Conservation (phyloP, 2,329 filamentous ascomycete genomes). For the Cladosporium sp. region DNA sequence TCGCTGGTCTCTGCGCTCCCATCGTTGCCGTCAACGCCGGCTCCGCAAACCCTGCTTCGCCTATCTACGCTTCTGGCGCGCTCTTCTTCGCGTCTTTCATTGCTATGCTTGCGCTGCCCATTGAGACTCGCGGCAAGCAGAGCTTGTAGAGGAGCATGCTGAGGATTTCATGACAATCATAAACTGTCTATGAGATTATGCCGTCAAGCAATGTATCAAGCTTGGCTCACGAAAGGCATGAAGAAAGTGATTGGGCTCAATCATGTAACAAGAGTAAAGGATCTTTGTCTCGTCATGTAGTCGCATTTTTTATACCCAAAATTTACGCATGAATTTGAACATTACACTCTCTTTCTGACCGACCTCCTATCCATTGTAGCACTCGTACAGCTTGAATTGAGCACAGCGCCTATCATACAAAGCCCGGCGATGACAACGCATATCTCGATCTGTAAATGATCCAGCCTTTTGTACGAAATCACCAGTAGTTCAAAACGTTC, state of each 20-base stretch:
- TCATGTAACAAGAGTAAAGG: neutral
- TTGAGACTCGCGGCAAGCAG: conserved; percentile 42
- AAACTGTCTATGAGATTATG: neutral
- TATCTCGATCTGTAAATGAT: no score
- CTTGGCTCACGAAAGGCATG: neutral
- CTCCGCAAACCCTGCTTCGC: conserved; percentile 35
- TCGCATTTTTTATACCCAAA: no score
- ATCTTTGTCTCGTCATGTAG: neutral
- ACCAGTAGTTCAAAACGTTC: no score
- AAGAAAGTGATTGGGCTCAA: neutral
- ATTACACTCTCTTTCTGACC: no score
- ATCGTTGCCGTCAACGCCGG: conserved; percentile 54
- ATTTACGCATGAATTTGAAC: no score
- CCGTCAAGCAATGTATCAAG: neutral
- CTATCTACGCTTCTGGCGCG: conserved; percentile 41
- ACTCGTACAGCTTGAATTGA: no score
- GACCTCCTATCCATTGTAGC: no score
- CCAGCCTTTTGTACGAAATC: no score
- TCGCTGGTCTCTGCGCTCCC: conserved; percentile 64
- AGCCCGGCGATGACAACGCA: no score
- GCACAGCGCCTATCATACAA: no score
- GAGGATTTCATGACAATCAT: no score
- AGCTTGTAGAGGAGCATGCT: conserved; percentile 28
- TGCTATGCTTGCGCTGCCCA: conserved; percentile 39
- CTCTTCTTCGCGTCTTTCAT: conserved; percentile 42